These are phyloP conservation scores for Cardamine occulta DNA, from an alignment of 345 rosid species.

Conservation along the genomic window DNA sequence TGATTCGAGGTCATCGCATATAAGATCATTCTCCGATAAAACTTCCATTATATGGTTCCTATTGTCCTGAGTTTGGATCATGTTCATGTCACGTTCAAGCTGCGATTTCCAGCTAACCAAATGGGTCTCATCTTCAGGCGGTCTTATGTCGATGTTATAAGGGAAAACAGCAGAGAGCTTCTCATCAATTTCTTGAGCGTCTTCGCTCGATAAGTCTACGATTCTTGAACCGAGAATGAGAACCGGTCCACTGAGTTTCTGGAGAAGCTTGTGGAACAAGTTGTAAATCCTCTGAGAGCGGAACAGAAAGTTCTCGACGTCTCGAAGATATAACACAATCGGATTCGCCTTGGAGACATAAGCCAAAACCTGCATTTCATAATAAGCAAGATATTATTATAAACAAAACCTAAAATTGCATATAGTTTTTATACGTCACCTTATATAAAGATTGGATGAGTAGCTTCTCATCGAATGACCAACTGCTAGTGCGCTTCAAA, in stretches of 20 bases:
- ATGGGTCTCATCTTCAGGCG: conserved; percentile 82
- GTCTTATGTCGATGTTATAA: conserved; percentile 82
- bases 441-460: conserved; percentile 80
- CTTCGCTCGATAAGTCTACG: conserved; percentile 53
- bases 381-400: neutral
- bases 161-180: conserved; percentile 74
- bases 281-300: conserved; percentile 71
- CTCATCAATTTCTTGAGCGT: conserved; percentile 61
- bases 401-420: neutral
- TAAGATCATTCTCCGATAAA: conserved; percentile 82
- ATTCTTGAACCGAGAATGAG: conserved; percentile 84
- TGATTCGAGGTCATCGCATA: conserved; percentile 83
- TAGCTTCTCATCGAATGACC: conserved; percentile 90
- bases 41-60: conserved; percentile 91
- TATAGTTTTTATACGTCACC: conserved; percentile 47
- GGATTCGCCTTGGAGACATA: conserved; percentile 80
- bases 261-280: conserved; percentile 77
- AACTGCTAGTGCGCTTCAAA: conserved; percentile 62
- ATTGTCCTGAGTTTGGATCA: conserved; percentile 87
- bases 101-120: conserved; percentile 90
- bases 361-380: conserved; percentile 62
- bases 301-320: conserved; percentile 65
- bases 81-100: conserved; percentile 94
- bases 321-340: conserved; percentile 79
- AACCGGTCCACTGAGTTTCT: conserved; percentile 75